A percentile compares a stretch with the other conserved stretches of the same genome.
Evolutionary conservation across 2,329 filamentous ascomycete species (phyloP).

Genomic region (Teratosphaeria gauchensis): DNA sequence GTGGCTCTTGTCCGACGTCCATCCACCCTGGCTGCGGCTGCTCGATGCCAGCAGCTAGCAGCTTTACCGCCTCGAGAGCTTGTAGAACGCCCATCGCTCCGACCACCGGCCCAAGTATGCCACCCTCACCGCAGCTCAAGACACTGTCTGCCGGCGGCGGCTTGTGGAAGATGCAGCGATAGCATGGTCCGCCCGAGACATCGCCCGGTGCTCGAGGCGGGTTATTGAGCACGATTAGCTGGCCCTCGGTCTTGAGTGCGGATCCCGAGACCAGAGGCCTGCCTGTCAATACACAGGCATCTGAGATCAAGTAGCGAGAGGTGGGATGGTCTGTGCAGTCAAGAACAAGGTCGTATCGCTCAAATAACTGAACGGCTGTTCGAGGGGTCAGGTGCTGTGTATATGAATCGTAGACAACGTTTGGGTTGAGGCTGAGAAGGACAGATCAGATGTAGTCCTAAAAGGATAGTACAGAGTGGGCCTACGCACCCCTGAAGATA

Average conservation of each 20-base stretch:
- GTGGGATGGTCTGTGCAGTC: conserved; percentile 94
- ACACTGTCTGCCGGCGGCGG: conserved; percentile 78
- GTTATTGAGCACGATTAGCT: conserved; percentile 79
- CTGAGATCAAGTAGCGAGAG: conserved; percentile 84
- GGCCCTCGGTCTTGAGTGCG: conserved; percentile 78
- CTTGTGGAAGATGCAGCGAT: conserved; percentile 82
- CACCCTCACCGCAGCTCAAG: conserved; percentile 81
- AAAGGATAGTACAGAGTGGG: not conserved
- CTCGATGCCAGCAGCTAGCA: conserved; percentile 48
- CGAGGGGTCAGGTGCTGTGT: conserved; percentile 55
- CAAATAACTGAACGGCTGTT: conserved; percentile 58
- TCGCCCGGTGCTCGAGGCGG: conserved; percentile 56
- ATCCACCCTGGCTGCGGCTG: conserved; percentile 2
- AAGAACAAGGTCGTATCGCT: conserved; percentile 69
- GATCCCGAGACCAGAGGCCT: conserved; percentile 84
- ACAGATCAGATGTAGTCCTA: conserved; percentile 2
- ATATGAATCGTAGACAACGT: conserved; percentile 55
- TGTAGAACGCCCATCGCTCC: conserved; percentile 89
- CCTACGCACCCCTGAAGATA: conserved; percentile 35
- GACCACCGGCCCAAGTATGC: conserved; percentile 84
- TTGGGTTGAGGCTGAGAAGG: conserved; percentile 57
- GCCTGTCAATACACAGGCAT: conserved; percentile 68
- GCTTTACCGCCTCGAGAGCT: conserved; percentile 76
- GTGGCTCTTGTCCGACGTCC: conserved; percentile 8
- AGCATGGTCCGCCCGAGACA: conserved; percentile 65